phyloP scores from a whole-genome alignment of 1,284 basidiomycete species.

The Tilletiaria anomala region DNA sequence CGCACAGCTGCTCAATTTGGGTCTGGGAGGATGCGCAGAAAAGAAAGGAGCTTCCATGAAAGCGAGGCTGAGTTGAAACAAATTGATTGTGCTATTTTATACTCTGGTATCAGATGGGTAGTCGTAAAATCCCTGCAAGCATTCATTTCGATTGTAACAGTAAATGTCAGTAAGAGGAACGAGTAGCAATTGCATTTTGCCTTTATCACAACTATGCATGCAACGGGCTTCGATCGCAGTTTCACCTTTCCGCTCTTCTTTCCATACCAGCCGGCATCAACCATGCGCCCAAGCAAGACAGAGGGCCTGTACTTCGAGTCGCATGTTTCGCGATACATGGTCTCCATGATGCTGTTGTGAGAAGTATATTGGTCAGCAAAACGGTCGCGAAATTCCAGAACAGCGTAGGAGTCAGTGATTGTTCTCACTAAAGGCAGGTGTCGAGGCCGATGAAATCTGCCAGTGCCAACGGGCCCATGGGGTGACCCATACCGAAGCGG shows the following conservation, averaged over 20 bases:
- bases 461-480: conserved; percentile 55
- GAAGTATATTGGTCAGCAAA: no score
- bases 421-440: conserved; percentile 4
- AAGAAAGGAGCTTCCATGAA: no score
- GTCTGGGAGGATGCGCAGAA: conserved; percentile 15
- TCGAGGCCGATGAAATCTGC: conserved; percentile 60
- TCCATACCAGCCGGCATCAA: conserved; percentile 89
- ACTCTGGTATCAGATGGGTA: no score
- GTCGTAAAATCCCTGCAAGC: conserved; percentile 30
- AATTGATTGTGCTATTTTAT: no score
- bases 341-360: conserved; percentile 23
- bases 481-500: conserved; percentile 84
- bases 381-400: conserved; percentile 22
- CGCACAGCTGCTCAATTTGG: conserved; percentile 16
- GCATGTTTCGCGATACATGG: conserved; percentile 52
- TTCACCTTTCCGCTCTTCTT: conserved; percentile 51
- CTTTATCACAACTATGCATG: background rate
- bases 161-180: background rate
- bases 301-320: conserved; percentile 96
- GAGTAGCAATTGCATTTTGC: background rate
- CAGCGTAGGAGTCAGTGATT: no score
- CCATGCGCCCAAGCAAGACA: conserved; percentile 79
- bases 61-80: no score
- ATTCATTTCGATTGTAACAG: no score
- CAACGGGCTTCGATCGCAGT: background rate